These are phyloP conservation scores for Amyloporia xantha DNA, from an alignment of 768 basidiomycete species.

Conservation along the genomic window DNA sequence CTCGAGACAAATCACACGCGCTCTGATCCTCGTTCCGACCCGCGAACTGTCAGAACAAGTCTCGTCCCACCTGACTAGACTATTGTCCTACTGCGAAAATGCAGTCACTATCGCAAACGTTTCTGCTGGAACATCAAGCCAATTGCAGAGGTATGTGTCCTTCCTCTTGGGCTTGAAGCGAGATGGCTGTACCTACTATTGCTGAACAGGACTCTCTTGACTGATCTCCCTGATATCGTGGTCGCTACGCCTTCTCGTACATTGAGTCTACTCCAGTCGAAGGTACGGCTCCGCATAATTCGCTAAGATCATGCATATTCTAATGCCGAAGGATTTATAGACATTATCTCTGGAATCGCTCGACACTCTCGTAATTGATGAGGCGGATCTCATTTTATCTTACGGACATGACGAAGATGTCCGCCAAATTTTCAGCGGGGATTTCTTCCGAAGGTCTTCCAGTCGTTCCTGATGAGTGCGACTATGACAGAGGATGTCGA, in stretches of 20 bases:
- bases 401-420: constrained; percentile 95
- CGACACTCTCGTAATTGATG: constrained; percentile 90
- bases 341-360: constrained; percentile 58
- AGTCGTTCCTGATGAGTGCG: constrained; percentile 94
- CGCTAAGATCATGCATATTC: not conserved
- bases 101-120: constrained; percentile 68
- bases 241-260: constrained; percentile 74
- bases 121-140: constrained; percentile 62
- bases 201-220: constrained; percentile 39
- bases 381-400: constrained; percentile 94
- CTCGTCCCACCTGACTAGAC: constrained; percentile 51
- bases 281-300: constrained; percentile 36
- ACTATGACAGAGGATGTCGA: constrained; percentile 97
- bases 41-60: constrained; percentile 93
- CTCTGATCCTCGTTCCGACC: constrained; percentile 81
- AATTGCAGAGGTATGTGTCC: constrained; percentile 58
- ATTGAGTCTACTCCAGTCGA: constrained; percentile 61
- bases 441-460: constrained; percentile 75
- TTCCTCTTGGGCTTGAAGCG: not conserved
- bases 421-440: constrained; percentile 59
- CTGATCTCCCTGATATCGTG: constrained; percentile 74
- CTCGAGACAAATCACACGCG: constrained; percentile 52
- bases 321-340: constrained; percentile 38
- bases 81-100: constrained; percentile 75
- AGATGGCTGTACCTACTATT: not conserved